These are phyloP conservation scores for Pythium aphanidermatum DNA, from an alignment of 352 stramenopile genomes.

Conservation along the genomic window DNA sequence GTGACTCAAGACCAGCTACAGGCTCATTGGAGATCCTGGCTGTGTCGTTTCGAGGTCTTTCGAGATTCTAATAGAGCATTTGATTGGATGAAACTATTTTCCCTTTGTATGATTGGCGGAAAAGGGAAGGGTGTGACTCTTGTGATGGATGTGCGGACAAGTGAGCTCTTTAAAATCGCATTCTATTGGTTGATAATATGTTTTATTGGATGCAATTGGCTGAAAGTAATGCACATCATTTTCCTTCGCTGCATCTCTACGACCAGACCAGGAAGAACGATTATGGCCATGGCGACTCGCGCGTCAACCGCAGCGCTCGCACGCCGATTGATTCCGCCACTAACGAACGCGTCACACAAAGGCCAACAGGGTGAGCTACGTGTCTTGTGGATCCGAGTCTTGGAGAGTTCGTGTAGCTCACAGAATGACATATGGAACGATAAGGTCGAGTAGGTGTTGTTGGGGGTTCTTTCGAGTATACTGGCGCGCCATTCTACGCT, in stretches of 20 bases:
- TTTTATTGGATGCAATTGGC: constrained; percentile 13
- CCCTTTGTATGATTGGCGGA: constrained; percentile 6
- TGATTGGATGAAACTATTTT: constrained; percentile 16
- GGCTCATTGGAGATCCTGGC: too few relatives aligned
- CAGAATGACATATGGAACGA: neutral
- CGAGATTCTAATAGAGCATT: neutral
- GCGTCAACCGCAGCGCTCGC: constrained; percentile 21
- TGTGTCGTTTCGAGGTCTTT: constrained; percentile 16
- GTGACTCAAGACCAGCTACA: too few relatives aligned
- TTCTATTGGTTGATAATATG: constrained; percentile 13
- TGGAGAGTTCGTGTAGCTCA: neutral
- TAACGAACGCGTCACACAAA: constrained; percentile 61
- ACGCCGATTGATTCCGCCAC: constrained; percentile 51
- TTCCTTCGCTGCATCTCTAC: too few relatives aligned
- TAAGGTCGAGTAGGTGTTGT: constrained; percentile 89
- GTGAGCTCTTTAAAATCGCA: neutral
- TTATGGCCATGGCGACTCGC: constrained; percentile 4
- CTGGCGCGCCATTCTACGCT: constrained; percentile 96
- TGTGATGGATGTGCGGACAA: too few relatives aligned
- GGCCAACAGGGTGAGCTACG: constrained; percentile 54
- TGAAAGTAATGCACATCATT: constrained; percentile 7
- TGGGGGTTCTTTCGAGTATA: constrained; percentile 96
- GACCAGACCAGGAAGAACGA: neutral
- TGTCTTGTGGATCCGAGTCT: neutral
- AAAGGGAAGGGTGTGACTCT: too few relatives aligned